Conservation (phyloP, 1,284 basidiomycete species). For the Phenoliferia sp. region DNA sequence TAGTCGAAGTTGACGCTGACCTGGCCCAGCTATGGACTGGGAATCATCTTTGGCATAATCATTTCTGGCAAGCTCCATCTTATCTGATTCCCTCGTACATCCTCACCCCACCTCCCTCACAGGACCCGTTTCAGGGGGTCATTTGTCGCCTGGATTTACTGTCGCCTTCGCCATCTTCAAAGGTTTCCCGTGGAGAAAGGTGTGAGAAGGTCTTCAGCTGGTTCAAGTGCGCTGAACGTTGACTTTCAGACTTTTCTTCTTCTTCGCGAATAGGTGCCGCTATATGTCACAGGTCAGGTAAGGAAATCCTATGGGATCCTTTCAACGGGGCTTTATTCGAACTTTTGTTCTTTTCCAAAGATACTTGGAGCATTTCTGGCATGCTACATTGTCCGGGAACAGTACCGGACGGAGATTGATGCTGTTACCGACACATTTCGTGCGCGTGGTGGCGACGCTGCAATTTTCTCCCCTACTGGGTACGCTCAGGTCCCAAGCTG, state of each 20-base stretch:
- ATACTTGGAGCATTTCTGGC: slow-evolving; percentile 63
- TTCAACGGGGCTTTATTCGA: not conserved
- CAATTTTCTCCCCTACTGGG: slow-evolving; percentile 22
- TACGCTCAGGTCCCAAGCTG: not conserved
- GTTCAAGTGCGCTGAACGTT: not conserved
- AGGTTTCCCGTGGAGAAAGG: slow-evolving; percentile 70
- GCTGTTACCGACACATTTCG: slow-evolving; percentile 6
- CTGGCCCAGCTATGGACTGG: not conserved
- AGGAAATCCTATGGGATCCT: not conserved
- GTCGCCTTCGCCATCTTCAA: slow-evolving; percentile 22
- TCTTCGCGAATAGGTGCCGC: slow-evolving; percentile 41
- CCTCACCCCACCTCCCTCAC: not conserved
- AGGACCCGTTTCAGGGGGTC: slow-evolving; percentile 11
- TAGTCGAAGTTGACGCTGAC: not conserved
- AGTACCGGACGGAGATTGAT: slow-evolving; percentile 34
- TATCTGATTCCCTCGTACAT: not conserved
- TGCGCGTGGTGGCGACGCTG: not conserved
- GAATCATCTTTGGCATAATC: slow-evolving; percentile 20
- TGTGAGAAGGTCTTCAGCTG: slow-evolving; percentile 37
- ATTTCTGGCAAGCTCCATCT: slow-evolving; percentile 1
- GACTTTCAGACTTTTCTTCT: not conserved
- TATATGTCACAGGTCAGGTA: slow-evolving; percentile 52
- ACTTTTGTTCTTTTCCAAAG: too few relatives aligned
- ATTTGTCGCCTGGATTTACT: not conserved
- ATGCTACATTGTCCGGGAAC: slow-evolving; percentile 63